Percentiles rank a stretch among this genome's conserved stretches.
phyloP scores from a whole-genome alignment of 768 basidiomycete species.

The Cystofilobasidium bisporidii region DNA sequence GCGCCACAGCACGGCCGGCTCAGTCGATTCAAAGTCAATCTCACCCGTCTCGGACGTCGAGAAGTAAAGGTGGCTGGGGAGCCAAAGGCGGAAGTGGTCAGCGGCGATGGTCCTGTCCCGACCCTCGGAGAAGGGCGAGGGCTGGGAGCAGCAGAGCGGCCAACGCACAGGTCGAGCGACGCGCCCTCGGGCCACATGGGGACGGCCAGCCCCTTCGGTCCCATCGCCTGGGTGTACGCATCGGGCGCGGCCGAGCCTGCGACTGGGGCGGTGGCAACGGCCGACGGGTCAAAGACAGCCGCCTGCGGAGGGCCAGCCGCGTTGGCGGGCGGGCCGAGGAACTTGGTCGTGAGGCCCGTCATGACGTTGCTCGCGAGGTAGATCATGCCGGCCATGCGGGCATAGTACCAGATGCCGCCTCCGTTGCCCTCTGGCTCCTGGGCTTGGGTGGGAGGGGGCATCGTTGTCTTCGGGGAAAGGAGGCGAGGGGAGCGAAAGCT shows the following conservation, averaged over 20 bases:
- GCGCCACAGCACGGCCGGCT: conserved; percentile 61
- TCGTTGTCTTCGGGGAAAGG: not conserved
- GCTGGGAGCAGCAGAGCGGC: no score
- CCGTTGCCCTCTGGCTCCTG: not conserved
- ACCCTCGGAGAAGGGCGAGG: no score
- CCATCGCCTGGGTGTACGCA: not conserved
- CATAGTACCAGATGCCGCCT: not conserved
- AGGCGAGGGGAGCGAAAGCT: no score
- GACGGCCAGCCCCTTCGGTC: not conserved
- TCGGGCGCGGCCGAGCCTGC: no score
- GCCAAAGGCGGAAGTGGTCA: not conserved
- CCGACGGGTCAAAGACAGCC: not conserved
- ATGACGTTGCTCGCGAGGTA: not conserved
- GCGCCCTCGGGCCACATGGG: not conserved
- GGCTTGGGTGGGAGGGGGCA: not conserved
- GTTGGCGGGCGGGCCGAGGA: not conserved
- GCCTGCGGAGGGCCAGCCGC: not conserved
- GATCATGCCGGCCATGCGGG: not conserved
- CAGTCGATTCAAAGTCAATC: conserved; percentile 47
- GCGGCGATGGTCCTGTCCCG: not conserved
- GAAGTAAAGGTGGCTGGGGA: conserved; percentile 57
- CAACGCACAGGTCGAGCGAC: conserved; percentile 1
- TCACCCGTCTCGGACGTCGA: conserved; percentile 57
- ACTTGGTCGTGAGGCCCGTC: not conserved
- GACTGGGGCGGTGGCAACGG: not conserved